These are phyloP conservation scores for Bretziella fagacearum DNA, from an alignment of 2,329 filamentous ascomycete species.

Conservation along the genomic window DNA sequence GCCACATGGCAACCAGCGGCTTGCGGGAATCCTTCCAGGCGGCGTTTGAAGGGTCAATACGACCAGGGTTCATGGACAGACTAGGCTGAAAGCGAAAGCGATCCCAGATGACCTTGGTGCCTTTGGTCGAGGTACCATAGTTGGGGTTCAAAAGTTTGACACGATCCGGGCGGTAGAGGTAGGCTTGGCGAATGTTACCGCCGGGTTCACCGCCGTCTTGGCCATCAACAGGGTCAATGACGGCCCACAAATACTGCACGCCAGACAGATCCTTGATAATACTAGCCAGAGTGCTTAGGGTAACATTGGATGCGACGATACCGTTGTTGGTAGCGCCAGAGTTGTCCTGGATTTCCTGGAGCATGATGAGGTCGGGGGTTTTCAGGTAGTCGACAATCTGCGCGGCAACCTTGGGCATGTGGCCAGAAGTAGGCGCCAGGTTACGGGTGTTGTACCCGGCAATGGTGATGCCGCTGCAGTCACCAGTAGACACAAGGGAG, in stretches of 20 bases:
- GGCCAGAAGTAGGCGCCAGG: conserved; percentile 36
- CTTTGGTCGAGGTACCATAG: conserved; percentile 35
- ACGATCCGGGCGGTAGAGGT: conserved; percentile 46
- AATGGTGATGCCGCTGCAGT: conserved; percentile 44
- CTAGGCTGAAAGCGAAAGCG: conserved; percentile 23
- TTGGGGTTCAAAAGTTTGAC: conserved; percentile 43
- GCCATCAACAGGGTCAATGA: conserved; percentile 42
- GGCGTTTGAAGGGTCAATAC: conserved; percentile 43
- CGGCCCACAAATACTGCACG: conserved; percentile 40
- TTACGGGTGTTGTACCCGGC: conserved; percentile 58
- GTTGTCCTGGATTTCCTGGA: conserved; percentile 57
- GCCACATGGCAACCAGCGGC: conserved; percentile 50
- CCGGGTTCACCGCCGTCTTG: conserved; percentile 50
- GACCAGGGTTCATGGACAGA: conserved; percentile 53
- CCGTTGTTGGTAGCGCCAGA: conserved; percentile 44
- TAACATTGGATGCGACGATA: conserved; percentile 37
- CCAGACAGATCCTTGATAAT: conserved; percentile 34
- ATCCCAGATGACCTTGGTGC: conserved; percentile 39
- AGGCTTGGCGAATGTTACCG: conserved; percentile 55
- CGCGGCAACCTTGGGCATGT: conserved; percentile 39
- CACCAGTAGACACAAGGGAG: conserved; percentile 34
- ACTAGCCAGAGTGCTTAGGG: conserved; percentile 36
- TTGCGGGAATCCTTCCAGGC: conserved; percentile 48
- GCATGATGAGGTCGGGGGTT: conserved; percentile 46
- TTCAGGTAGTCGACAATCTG: conserved; percentile 49